Evolutionary conservation across 2,329 filamentous ascomycete species (phyloP), one percentile per base, ranked within the genome.

Genomic region (Neurospora sp.): DNA sequence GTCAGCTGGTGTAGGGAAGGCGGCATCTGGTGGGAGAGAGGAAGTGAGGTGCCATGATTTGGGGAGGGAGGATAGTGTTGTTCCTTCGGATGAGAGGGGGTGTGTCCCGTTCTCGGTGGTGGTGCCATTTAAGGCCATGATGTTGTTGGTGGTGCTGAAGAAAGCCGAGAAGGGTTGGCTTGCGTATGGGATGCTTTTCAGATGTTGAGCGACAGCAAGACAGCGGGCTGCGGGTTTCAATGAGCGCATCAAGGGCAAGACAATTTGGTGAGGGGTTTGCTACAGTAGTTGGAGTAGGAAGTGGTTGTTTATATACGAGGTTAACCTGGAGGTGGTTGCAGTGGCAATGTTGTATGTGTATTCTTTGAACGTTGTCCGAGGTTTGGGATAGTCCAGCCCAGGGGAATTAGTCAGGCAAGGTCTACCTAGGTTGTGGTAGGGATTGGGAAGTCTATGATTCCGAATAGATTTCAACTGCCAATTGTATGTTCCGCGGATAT

Each of bases 1-100:
- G 71, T 86, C 86, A 72, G 89, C 86, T 0, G 96, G 93, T 0
- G 93, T 96, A 17, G 93, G 90, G 78, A 92, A 97, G 38, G 87
- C 81, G 11, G 90, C 80, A 77, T 99, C 96, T 9, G 93, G 81
- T 3, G 94, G 93, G 4, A 97, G 83, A 8, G 83, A 83, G n/a
- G 85, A 84, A 17, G 87, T 89, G 76, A 89, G 89, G 69, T 79
- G 84, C 89, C 89, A 91, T 70, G 88, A 86, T 77, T 90, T 90
- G 46, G 88, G 87, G 17, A 90, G 82, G 68, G 87, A 84, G 73
- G 82, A 81, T 67, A 90, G 79, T 39, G 84, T 80, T 42, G 78
- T 76, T 71, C 80, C 79, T 67, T 74, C 73, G 46, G 69, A 66
- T 2, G 68, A 58, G 28, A 69, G 43, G 15, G 19, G 46, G 10